These are phyloP conservation scores for Helotiales sp. DNA, from an alignment of 2,329 filamentous ascomycete genomes.

Conservation along the genomic window DNA sequence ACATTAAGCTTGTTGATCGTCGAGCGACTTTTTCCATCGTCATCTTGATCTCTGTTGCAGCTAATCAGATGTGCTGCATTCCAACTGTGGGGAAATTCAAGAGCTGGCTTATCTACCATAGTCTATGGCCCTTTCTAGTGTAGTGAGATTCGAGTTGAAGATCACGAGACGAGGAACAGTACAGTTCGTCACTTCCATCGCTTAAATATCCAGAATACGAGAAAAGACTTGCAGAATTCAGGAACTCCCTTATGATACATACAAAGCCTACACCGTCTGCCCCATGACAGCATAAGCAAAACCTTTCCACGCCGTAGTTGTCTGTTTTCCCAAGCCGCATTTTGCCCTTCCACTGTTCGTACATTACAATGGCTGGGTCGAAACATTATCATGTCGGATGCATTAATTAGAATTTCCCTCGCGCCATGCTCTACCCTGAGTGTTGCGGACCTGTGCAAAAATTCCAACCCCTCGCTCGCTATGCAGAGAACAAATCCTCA, in stretches of 20 bases:
- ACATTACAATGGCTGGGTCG: slow-evolving; percentile 17
- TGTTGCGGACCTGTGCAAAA: slow-evolving; percentile 32
- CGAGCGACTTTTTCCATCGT: not conserved
- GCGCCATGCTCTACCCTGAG: slow-evolving; percentile 24
- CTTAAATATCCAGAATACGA: not conserved
- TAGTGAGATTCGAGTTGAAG: too few species aligned
- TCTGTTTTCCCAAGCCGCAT: slow-evolving; percentile 4
- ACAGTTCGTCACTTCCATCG: too few species aligned
- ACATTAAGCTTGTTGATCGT: slow-evolving; percentile 5
- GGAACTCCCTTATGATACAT: slow-evolving; percentile 36
- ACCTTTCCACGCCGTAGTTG: slow-evolving; percentile 28
- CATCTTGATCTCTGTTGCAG: not conserved
- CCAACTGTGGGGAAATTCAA: slow-evolving; percentile 4
- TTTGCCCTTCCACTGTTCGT: slow-evolving; percentile 23
- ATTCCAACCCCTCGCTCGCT: slow-evolving; percentile 37
- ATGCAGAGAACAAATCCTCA: slow-evolving; percentile 36
- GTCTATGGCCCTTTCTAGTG: not conserved
- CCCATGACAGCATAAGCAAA: slow-evolving; percentile 29
- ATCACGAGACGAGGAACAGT: too few species aligned
- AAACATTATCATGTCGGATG: slow-evolving; percentile 37
- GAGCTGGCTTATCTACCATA: not conserved
- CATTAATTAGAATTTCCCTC: slow-evolving; percentile 31
- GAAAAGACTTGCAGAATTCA: not conserved
- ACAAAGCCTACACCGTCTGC: slow-evolving; percentile 22
- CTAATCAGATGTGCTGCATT: slow-evolving; percentile 3